Percentiles rank a stretch among this genome's conserved stretches.
phyloP scores from a whole-genome alignment of 345 rosid genomes.

The Jatropha curcas region DNA sequence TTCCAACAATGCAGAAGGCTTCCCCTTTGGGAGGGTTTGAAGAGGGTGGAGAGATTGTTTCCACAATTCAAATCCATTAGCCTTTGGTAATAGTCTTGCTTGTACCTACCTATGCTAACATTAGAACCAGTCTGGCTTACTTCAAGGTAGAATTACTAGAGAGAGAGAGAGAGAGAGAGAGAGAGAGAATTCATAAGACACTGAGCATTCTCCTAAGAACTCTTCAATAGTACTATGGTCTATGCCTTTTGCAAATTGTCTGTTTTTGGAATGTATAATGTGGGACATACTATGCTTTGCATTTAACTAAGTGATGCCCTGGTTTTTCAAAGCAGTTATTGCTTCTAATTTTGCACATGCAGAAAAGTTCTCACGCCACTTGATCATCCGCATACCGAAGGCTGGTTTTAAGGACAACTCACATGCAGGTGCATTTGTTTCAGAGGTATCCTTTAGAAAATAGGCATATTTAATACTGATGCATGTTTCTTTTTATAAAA shows the following conservation, averaged over 20 bases:
- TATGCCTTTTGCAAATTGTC: not conserved
- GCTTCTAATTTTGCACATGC: constrained; percentile 28
- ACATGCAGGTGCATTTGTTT: constrained; percentile 89
- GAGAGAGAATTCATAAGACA: too few relatives aligned
- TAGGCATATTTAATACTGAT: constrained; percentile 14
- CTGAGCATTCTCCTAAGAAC: not conserved
- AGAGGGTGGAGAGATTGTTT: too few relatives aligned
- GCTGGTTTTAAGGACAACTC: constrained; percentile 88
- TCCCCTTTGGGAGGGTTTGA: too few relatives aligned
- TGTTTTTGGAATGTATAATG: not conserved
- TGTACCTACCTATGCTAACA: not conserved
- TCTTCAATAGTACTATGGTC: not conserved
- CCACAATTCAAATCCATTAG: too few relatives aligned
- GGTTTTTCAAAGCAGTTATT: constrained; percentile 9
- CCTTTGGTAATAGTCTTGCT: too few relatives aligned
- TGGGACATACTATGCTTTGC: not conserved
- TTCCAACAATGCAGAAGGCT: too few relatives aligned
- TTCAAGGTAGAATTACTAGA: not conserved
- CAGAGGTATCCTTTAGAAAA: constrained; percentile 61
- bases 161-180: not conserved
- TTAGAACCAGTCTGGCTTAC: not conserved
- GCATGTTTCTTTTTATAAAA: not conserved
- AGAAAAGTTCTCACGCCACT: constrained; percentile 95
- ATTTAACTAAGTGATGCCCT: not conserved
- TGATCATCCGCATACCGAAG: constrained; percentile 71